Percentiles rank a stretch among this genome's conserved stretches.
Evolutionary conservation across 768 basidiomycete species (phyloP).

Genomic region (Lyophyllum decastes): DNA sequence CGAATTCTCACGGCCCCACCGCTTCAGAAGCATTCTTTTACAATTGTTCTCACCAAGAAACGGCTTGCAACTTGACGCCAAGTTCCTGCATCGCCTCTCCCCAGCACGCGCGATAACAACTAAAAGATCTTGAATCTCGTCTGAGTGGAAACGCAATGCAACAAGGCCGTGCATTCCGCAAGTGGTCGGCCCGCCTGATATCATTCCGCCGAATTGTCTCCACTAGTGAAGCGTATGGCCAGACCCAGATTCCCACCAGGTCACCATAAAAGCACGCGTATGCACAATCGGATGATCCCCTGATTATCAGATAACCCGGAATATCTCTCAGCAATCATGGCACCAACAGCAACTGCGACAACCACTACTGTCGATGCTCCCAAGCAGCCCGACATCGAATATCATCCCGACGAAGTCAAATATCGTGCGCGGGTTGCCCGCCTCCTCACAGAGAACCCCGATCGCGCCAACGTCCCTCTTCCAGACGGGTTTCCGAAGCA

Average conservation of each 20-base stretch:
- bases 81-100: not conserved
- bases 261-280: not conserved
- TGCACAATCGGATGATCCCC: not conserved
- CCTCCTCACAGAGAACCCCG: slow-evolving; percentile 38
- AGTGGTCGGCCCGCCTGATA: not conserved
- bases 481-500: slow-evolving; percentile 37
- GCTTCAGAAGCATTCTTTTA: not conserved
- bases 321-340: not conserved
- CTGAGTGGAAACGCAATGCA: not conserved
- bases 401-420: slow-evolving; percentile 42
- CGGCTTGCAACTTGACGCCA: not conserved
- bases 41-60: not conserved
- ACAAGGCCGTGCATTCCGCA: not conserved
- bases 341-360: not conserved
- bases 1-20: not conserved
- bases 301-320: not conserved
- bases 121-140: not conserved
- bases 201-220: not conserved
- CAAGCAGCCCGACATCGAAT: slow-evolving; percentile 41
- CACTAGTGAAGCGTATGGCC: not conserved
- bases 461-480: slow-evolving; percentile 32
- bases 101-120: not conserved
- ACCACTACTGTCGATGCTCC: not conserved
- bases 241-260: slow-evolving; percentile 4
- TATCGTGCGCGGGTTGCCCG: slow-evolving; percentile 37